These are phyloP conservation scores for Boechera retrofracta DNA, from an alignment of 345 rosid genomes.

Conservation along the genomic window DNA sequence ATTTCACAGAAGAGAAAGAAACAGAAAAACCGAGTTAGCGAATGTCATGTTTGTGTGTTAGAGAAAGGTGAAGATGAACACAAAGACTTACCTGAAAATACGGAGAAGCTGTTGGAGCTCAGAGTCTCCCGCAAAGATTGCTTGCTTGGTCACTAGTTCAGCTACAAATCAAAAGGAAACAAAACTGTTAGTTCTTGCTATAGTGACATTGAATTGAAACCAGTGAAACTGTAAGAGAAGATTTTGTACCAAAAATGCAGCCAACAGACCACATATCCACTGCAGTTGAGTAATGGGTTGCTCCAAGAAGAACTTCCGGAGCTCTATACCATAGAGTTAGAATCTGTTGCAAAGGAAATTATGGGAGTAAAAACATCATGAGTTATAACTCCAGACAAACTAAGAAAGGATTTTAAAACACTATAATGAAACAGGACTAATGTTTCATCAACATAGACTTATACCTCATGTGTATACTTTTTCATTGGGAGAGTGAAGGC, in stretches of 20 bases:
- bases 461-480: conserved; percentile 70
- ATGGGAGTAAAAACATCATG: not conserved
- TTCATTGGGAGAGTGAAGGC: conserved; percentile 77
- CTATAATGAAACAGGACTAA: not conserved
- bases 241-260: conserved; percentile 76
- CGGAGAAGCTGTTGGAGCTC: conserved; percentile 96
- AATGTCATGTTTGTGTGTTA: not conserved
- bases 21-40: conserved; percentile 7
- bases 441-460: conserved; percentile 3
- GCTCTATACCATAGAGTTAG: conserved; percentile 95
- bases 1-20: not conserved
- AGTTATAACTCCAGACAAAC: conserved; percentile 9
- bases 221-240: conserved; percentile 4
- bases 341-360: conserved; percentile 52
- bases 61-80: conserved; percentile 29
- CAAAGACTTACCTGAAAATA: conserved; percentile 70
- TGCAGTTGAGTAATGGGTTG: conserved; percentile 96
- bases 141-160: conserved; percentile 81
- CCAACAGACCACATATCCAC: conserved; percentile 98
- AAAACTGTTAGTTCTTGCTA: conserved; percentile 9
- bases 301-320: conserved; percentile 94
- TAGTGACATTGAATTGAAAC: conserved; percentile 17
- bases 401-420: not conserved
- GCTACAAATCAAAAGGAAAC: conserved; percentile 51
- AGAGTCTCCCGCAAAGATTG: conserved; percentile 92